These are phyloP conservation scores for Solioccasus polychromus DNA, from an alignment of 768 basidiomycete species.

Conservation along the genomic window DNA sequence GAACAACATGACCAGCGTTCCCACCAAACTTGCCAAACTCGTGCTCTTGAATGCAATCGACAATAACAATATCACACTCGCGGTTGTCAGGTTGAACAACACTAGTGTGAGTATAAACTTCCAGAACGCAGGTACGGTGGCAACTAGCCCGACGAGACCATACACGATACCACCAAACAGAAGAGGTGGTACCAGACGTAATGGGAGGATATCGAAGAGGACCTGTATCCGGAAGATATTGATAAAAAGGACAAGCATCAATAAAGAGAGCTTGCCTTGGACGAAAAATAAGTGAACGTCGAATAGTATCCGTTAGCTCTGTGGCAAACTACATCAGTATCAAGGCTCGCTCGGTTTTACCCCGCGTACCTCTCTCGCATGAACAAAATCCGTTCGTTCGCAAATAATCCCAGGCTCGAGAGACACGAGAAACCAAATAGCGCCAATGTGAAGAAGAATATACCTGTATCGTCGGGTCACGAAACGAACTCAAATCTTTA, in stretches of 20 bases:
- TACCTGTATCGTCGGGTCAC: slow-evolving; percentile 41
- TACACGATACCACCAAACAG: slow-evolving; percentile 97
- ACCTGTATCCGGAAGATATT: slow-evolving; percentile 45
- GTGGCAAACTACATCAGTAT: slow-evolving; percentile 5
- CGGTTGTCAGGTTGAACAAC: slow-evolving; percentile 94
- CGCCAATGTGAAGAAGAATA: slow-evolving; percentile 97
- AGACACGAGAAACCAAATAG: slow-evolving; percentile 97
- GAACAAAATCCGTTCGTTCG: slow-evolving; percentile 93
- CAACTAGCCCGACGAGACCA: slow-evolving; percentile 90
- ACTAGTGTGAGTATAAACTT: slow-evolving; percentile 97
- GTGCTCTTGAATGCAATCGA: slow-evolving; percentile 86
- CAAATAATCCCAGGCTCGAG: slow-evolving; percentile 90
- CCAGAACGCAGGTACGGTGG: slow-evolving; percentile 89
- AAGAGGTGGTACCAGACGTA: slow-evolving; percentile 92
- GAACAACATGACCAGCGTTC: slow-evolving; percentile 95
- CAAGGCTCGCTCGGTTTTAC: neutral
- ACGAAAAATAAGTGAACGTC: slow-evolving; percentile 93
- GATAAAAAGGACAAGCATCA: neutral
- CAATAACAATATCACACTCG: slow-evolving; percentile 85
- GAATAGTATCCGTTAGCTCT: slow-evolving; percentile 98
- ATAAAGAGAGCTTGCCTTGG: slow-evolving; percentile 56
- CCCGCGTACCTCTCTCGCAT: slow-evolving; percentile 87
- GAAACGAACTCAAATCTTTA: neutral
- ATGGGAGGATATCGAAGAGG: slow-evolving; percentile 93
- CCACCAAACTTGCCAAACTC: slow-evolving; percentile 89